phyloP scores from a whole-genome alignment of 129 eudicot genomes.

The Flaveria sonorensis region DNA sequence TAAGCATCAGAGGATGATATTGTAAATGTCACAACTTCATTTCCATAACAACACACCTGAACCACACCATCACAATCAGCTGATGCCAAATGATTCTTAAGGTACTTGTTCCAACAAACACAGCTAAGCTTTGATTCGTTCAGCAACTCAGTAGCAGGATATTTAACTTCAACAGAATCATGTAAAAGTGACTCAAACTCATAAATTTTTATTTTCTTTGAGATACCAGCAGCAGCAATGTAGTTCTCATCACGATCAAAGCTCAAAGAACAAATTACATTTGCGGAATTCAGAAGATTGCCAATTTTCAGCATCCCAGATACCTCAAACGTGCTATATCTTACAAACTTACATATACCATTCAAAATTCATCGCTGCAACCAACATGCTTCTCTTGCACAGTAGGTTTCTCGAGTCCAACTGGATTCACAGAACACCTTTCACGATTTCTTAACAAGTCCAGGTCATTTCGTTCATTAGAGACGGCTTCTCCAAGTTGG shows the following conservation, averaged over 20 bases:
- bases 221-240: conserved; percentile 64
- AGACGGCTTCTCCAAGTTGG: conserved; percentile 16
- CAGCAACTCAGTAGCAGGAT: conserved; percentile 60
- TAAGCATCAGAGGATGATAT: neutral
- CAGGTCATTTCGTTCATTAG: conserved; percentile 31
- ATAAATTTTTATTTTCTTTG: conserved; percentile 62
- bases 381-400: conserved; percentile 27
- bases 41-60: conserved; percentile 45
- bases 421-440: neutral
- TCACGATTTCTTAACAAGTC: conserved; percentile 41
- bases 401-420: neutral
- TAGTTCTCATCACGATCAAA: conserved; percentile 68
- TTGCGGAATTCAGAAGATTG: conserved; percentile 38
- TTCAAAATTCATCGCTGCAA: conserved; percentile 42
- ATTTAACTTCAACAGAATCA: conserved; percentile 49
- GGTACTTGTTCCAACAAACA: conserved; percentile 59
- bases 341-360: conserved; percentile 57
- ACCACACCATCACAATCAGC: conserved; percentile 65
- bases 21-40: neutral
- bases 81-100: conserved; percentile 58
- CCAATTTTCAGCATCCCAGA: conserved; percentile 44
- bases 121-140: conserved; percentile 58
- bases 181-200: conserved; percentile 45
- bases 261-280: conserved; percentile 59
- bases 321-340: conserved; percentile 48